Conservation (phyloP, 1,139 yeast genomes). For the Scheffersomyces stambukii region DNA sequence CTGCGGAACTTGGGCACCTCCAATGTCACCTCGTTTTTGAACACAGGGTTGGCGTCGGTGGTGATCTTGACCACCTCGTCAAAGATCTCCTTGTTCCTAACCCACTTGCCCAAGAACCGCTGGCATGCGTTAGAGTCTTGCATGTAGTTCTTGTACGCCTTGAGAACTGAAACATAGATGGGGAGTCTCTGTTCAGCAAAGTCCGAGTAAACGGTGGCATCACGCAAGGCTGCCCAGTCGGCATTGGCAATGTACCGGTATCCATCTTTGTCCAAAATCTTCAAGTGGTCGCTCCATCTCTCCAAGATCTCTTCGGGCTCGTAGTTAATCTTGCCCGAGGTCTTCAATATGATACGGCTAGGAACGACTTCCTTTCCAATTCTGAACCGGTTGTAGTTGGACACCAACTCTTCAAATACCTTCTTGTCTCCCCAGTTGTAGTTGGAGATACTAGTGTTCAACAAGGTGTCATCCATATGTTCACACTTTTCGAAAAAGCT, state of each 20-base stretch:
- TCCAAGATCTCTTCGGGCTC: conserved; percentile 51
- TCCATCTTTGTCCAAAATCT: conserved; percentile 49
- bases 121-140: conserved; percentile 32
- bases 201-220: conserved; percentile 60
- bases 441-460: conserved; percentile 72
- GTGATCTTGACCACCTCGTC: conserved; percentile 19
- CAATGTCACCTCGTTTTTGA: conserved; percentile 17
- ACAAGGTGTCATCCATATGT: conserved; percentile 66
- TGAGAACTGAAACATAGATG: conserved; percentile 57
- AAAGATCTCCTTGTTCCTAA: conserved; percentile 20
- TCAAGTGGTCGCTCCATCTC: conserved; percentile 59
- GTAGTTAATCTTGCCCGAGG: conserved; percentile 62
- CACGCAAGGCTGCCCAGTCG: conserved; percentile 85
- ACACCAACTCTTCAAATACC: conserved; percentile 61
- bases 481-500: conserved; percentile 56
- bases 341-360: conserved; percentile 71
- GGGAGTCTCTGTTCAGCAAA: conserved; percentile 42
- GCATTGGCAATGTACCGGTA: conserved; percentile 69
- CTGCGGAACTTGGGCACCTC: conserved; percentile 21
- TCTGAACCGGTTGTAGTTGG: conserved; percentile 55
- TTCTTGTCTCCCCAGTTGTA: conserved; percentile 66
- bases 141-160: conserved; percentile 43
- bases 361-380: conserved; percentile 67
- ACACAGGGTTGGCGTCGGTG: conserved; percentile 15
- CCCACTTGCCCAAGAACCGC: conserved; percentile 33